These are phyloP conservation scores for Aspergillus candidus DNA, from an alignment of 2,329 filamentous ascomycete species.

Conservation along the genomic window DNA sequence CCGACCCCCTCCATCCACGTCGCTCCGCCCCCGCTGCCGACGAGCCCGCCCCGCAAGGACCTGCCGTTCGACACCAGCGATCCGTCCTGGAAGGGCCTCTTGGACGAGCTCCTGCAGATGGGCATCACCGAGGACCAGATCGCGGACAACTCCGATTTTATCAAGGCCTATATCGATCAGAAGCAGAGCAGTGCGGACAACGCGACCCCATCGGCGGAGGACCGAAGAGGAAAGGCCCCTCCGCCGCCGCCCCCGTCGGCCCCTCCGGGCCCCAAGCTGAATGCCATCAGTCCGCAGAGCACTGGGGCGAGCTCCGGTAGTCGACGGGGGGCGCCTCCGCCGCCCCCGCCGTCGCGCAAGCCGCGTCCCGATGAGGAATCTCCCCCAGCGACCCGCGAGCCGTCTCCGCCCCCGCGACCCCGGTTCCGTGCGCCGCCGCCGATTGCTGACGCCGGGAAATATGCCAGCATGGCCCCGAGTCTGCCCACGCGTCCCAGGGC, in stretches of 20 bases:
- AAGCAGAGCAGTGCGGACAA: constrained; percentile 50
- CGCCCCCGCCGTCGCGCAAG: constrained; percentile 50
- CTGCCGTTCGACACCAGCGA: constrained; percentile 56
- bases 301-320: constrained; percentile 50
- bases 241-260: constrained; percentile 57
- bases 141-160: constrained; percentile 61
- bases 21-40: constrained; percentile 28
- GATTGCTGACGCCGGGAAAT: constrained; percentile 83
- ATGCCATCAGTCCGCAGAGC: constrained; percentile 54
- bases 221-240: constrained; percentile 48
- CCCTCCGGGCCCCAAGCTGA: constrained; percentile 37
- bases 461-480: constrained; percentile 50
- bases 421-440: constrained; percentile 82
- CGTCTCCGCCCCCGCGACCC: constrained; percentile 59
- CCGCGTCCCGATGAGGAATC: constrained; percentile 48
- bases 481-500: constrained; percentile 46
- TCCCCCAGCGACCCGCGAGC: constrained; percentile 59
- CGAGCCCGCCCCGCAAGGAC: constrained; percentile 28
- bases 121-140: constrained; percentile 65
- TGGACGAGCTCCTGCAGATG: constrained; percentile 58
- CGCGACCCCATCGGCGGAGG: constrained; percentile 35
- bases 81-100: constrained; percentile 55
- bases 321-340: constrained; percentile 55
- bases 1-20: constrained; percentile 25
- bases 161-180: constrained; percentile 61